Evolutionary conservation across 1,139 yeast species (phyloP), one percentile per base, ranked within the genome.

Genomic region (Debaryomyces udenii): DNA sequence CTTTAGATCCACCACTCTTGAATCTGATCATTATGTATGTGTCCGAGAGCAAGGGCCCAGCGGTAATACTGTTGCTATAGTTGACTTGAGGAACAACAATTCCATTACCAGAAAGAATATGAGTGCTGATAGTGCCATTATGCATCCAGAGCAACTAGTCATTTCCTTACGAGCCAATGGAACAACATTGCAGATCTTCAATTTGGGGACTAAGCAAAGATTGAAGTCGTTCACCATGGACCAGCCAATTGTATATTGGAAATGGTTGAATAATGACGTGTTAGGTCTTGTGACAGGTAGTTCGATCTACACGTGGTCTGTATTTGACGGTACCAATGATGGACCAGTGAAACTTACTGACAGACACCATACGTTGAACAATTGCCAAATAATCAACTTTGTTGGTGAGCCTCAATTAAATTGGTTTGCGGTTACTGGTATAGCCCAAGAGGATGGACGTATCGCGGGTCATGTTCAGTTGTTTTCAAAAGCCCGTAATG

Each of bases 391-490:
- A 58, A 93, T 94, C 66, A 91, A 87, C 67, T 85, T 93, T 60
- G 87, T 86, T 39, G 84, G 93, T 50, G 95, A 90, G 59, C 78
- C 81, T 23, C 83, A 78, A 50, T 78, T 83, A 49, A 86, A 86
- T 57, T 94, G 99, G 99, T 86, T 90, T 62, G 96, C 97, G 26
- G 79, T 91, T 44, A 89, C 88, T 47, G 99, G 99, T 55, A 91
- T 94, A 61, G 85, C 96, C 34, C 97, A 90, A 67, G 96, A 89
- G 61, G 86, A 87, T 54, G 96, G 96, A 48, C 82, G 96, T 57
- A 88, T 94, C 55, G 97, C 91, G 27, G 99, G 99, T 59, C 95
- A 89, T 66, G 86, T 93, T 61, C 99, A 94, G 71, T 79, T 94
- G 49, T 94, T 75, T 68, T 86, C 96, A 45, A 86, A 83, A 61